Evolutionary conservation across 1,284 basidiomycete species (phyloP), one percentile per base, ranked within the genome.

Genomic region (Sparassis latifolia): DNA sequence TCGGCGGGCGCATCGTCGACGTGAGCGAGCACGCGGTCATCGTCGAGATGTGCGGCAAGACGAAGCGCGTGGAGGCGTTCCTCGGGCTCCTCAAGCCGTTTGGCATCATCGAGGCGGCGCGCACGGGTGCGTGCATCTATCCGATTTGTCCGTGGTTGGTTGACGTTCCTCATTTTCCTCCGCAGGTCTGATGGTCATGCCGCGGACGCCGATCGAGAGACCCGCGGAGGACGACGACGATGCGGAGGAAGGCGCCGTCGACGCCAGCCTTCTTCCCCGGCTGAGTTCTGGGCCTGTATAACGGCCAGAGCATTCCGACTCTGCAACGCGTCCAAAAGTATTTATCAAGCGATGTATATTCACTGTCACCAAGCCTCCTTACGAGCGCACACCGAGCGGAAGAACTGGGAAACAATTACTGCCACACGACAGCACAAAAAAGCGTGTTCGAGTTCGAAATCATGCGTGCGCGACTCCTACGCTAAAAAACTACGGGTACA

Each of bases 41-140:
- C 56, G 90, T 99, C 44, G 96, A 99, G 75, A 73, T 98, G 69
- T 88, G 89, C 28, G 97, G 89, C 46, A 99, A 99, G 77, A 92
- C 90, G 48, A 75, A 77, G 42, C 78, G 96, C 41, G 90, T 98
- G 47, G 91, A 99, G 64, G 92, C 93, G 20, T 98, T 99, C 76
- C 74, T 99, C 62, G 86, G 82, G 59, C 75, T 99, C 44, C 75
- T 99, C 58, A 86, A 94, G 66, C 96, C 96, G 4, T 99, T 96
- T 65, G 97, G 97, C 43, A 83, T 99, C 50, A 77, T 99, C 48
- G 96, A 98, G 73, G 63, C 63, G 33, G 65, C 65, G 27, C 61
- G 64, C 48, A 94, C 92, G 42, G 95, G 94, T 92, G 57, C 55
- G 80, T 75, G 33, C 45, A 50, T 44, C 35, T 47, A 7, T 52